These are phyloP conservation scores for Arctium minus DNA, from an alignment of 129 eudicot genomes.

Conservation along the genomic window DNA sequence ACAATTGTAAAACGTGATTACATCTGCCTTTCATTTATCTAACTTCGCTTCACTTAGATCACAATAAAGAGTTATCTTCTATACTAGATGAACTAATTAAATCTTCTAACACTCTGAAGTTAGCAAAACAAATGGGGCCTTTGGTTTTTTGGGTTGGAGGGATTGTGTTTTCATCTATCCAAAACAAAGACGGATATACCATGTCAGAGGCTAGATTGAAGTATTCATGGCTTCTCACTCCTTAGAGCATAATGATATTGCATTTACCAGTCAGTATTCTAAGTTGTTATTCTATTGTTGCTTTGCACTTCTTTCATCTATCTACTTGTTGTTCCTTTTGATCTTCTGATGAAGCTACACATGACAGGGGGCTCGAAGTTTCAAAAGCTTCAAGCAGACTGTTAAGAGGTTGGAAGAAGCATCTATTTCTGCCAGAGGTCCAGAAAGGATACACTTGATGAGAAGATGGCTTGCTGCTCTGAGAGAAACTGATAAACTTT, in stretches of 20 bases:
- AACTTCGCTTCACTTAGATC: neutral
- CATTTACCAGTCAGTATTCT: neutral
- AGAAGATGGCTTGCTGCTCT: conserved; percentile 77
- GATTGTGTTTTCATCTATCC: neutral
- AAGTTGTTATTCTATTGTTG: neutral
- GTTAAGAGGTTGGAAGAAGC: conserved; percentile 94
- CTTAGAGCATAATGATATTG: neutral
- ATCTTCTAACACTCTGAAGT: neutral
- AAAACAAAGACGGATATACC: neutral
- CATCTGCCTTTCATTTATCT: neutral
- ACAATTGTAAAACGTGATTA: neutral
- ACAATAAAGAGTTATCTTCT: neutral
- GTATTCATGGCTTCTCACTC: neutral
- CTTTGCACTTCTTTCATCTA: neutral
- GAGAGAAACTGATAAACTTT: conserved; percentile 60
- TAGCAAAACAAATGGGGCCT: neutral
- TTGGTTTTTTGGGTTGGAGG: neutral
- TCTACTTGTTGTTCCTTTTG: conserved; percentile 7
- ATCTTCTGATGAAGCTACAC: conserved; percentile 18
- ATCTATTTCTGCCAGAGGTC: conserved; percentile 76
- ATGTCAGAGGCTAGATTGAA: neutral
- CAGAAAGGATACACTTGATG: conserved; percentile 76
- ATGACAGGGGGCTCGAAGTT: conserved; percentile 67
- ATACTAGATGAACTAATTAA: neutral
- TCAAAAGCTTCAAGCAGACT: conserved; percentile 78